Base-by-base conservation (phyloP, 2,329 filamentous ascomycete genomes). In the Orbilia javanica region DNA sequence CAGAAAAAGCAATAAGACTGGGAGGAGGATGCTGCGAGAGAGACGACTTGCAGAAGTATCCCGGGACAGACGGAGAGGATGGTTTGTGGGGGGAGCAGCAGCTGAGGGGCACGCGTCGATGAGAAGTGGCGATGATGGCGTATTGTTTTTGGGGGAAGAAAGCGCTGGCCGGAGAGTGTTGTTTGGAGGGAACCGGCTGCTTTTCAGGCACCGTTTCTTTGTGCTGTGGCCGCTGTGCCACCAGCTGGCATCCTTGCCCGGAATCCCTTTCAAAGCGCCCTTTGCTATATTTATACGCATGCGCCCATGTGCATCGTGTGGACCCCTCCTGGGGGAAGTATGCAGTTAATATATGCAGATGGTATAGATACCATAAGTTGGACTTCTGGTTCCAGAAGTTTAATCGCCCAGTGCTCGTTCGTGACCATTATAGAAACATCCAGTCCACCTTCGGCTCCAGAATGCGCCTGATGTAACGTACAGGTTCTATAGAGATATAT, bases 181-280 rank as follows among this genome's bases (percentile, higher is more conserved):
- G n/a, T n/a, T n/a, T n/a, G n/a, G n/a, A n/a, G n/a, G 52, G 52
- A 44, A 15, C 2, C 10, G 29, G 52, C 18, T 13, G 29, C 29
- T 57, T 57, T 57, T 57, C 52, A 57, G 52, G 52, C 52, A 57
- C 29, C 1, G 7, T 57, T 57, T 57, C 52, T 57, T 34, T 36
- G 52, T 20, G 31, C n/a, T n/a, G n/a, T n/a, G n/a, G n/a, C n/a
- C n/a, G n/a, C 52, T 36, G 52, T 57, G 52, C 52, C 29, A 36
- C 29, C 31, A 15, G 18, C 15, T 3, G 3, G 18, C 13, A 53
- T 29, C 52, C 52, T 18, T 57, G 52, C 27, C n/a, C 8, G 1
- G 10, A 36, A 10, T 11, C 34, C 34, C 10, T 11, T 11, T 11
- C 34, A 11, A 36, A 2, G 34, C 34, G 10, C 29, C 7, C 29